phyloP scores from a whole-genome alignment of 108 stramenopile species.

The Fragilariopsis cylindrus region DNA sequence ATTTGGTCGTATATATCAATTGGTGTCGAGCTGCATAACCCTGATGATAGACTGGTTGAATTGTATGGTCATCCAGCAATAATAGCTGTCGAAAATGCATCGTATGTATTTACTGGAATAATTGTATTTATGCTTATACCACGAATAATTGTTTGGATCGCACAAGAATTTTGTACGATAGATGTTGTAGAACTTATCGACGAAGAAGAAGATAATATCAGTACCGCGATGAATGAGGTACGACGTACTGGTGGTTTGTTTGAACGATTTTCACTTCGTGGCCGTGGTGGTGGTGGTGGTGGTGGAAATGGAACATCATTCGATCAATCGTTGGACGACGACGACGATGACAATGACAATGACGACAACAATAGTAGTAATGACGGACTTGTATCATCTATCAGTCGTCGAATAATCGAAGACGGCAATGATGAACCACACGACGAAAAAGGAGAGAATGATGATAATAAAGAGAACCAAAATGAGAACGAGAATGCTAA shows the following conservation, averaged over 20 bases:
- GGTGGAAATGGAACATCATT: background rate
- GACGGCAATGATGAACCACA: background rate
- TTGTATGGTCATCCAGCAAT: constrained; percentile 38
- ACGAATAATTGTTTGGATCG: constrained; percentile 40
- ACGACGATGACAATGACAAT: background rate
- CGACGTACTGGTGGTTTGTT: background rate
- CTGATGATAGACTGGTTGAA: constrained; percentile 29
- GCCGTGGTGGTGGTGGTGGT: background rate
- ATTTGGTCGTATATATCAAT: constrained; percentile 40
- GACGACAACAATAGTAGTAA: too few species aligned
- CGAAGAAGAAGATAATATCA: background rate
- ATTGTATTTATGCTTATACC: constrained; percentile 42
- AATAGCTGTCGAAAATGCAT: constrained; percentile 40
- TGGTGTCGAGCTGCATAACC: constrained; percentile 28
- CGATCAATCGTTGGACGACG: background rate
- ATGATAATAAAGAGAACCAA: background rate
- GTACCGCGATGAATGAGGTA: constrained; percentile 10
- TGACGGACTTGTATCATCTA: background rate
- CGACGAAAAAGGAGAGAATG: background rate
- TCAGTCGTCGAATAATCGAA: background rate
- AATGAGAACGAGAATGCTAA: background rate
- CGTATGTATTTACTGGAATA: constrained; percentile 42
- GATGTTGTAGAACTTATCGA: constrained; percentile 42
- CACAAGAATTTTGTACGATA: constrained; percentile 54
- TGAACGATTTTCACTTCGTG: background rate